Evolutionary conservation across 2,329 filamentous ascomycete species (phyloP), one percentile per base, ranked within the genome.

Genomic region (Exophiala spinifera): DNA sequence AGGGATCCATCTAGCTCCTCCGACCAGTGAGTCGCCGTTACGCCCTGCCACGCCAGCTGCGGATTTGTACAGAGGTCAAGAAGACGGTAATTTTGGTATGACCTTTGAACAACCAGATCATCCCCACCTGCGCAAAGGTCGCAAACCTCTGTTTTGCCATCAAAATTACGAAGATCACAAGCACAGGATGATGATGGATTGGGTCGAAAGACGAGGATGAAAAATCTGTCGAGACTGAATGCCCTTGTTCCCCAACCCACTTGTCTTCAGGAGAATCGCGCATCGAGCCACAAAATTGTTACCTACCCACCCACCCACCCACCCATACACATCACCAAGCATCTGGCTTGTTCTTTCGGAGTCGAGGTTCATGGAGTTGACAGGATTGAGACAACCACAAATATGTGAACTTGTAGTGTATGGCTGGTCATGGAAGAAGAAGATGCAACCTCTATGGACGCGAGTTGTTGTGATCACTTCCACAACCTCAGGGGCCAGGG

Each of bases 161-260:
- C 42, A 53, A 40, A 57, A 44, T 20, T 53, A 57, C 23, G 57
- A 60, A 45, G 57, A 60, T 20, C 51, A 60, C 13, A 60, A 60
- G 44, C 57, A 60, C 37, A 45, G 57, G 6, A 60, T 60, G 57
- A 17, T 53, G 36, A 60, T 60, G 57, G 55, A 60, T 23, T 60
- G 57, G 57, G 8, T 60, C 34, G 52, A 60, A 19, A 53, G 55
- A 46, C 51, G 52, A 25, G 20, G 43, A n/a, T 55, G 37, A 31
- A 7, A 31, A 25, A 25, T 8, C 8, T 25, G 23, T 25, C 2
- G n/a, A n/a, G n/a, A n/a, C n/a, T n/a, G n/a, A n/a, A n/a, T n/a
- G n/a, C n/a, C n/a, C n/a, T n/a, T n/a, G n/a, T n/a, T n/a, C n/a
- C n/a, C n/a, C n/a, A n/a, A n/a, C n/a, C n/a, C n/a, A n/a, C n/a